These are phyloP conservation scores for Penicillium oxalicum DNA, from an alignment of 2,329 filamentous ascomycete species.

Conservation along the genomic window DNA sequence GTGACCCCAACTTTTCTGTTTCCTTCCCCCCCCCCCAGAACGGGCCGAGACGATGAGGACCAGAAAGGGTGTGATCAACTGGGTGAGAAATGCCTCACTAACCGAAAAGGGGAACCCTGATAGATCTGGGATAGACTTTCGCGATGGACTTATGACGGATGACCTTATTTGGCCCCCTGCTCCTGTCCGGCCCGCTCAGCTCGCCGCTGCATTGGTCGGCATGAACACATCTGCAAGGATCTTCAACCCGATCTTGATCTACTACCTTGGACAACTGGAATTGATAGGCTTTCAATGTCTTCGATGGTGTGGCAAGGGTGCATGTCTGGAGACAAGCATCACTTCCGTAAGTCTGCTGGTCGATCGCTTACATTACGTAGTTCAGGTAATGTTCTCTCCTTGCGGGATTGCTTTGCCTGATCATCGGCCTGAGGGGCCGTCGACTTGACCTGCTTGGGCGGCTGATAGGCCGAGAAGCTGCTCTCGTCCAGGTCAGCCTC, in stretches of 20 bases:
- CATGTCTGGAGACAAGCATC: too few species aligned
- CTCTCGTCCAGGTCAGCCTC: conserved; percentile 5
- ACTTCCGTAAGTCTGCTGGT: too few species aligned
- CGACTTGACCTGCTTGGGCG: too few species aligned
- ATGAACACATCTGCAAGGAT: neutral
- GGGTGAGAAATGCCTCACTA: neutral
- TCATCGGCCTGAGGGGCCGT: too few species aligned
- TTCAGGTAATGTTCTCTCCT: too few species aligned
- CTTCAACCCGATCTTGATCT: neutral
- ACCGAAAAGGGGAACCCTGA: neutral
- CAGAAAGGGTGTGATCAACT: neutral
- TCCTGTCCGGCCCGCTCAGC: neutral
- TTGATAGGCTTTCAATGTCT: too few species aligned
- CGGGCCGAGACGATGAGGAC: neutral
- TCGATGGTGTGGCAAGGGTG: too few species aligned
- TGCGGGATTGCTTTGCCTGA: too few species aligned
- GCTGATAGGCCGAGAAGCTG: neutral
- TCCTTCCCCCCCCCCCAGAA: neutral
- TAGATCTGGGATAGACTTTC: neutral
- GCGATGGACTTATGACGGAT: neutral
- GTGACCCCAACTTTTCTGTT: conserved; percentile 14
- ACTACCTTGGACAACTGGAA: too few species aligned
- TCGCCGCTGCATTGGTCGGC: neutral
- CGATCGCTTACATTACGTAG: too few species aligned
- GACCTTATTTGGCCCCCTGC: neutral